These are phyloP conservation scores for Leccinum incarnatum DNA, from an alignment of 768 basidiomycete species.

Conservation along the genomic window DNA sequence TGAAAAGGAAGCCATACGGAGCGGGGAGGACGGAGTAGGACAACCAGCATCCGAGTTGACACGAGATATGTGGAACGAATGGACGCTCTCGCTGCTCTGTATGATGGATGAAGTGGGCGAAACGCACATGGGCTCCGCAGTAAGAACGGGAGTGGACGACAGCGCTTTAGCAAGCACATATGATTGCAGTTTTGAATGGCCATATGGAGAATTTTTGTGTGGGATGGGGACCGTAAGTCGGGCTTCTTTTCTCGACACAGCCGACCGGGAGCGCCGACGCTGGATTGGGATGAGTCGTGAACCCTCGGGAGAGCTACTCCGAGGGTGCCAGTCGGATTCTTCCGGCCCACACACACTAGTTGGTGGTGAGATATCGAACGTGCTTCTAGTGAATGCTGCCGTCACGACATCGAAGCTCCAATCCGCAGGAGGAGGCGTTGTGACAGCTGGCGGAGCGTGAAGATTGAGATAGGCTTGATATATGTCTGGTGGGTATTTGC, in stretches of 20 bases:
- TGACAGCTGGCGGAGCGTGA: constrained; percentile 8
- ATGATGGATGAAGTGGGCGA: constrained; percentile 27
- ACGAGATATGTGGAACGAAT: constrained; percentile 19
- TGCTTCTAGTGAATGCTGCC: constrained; percentile 24
- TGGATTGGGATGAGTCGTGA: constrained; percentile 24
- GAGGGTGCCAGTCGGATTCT: constrained; percentile 11
- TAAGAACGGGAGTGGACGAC: constrained; percentile 30
- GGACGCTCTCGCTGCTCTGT: constrained; percentile 29
- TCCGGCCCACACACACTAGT: constrained; percentile 10
- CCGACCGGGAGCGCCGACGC: constrained; percentile 34
- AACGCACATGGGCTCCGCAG: constrained; percentile 24
- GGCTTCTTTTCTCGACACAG: constrained; percentile 33
- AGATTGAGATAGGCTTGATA: constrained; percentile 26
- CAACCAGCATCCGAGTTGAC: constrained; percentile 18
- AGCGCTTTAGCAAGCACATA: constrained; percentile 21
- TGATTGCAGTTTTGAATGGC: constrained; percentile 29
- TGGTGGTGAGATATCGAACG: constrained; percentile 17
- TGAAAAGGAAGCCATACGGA: constrained; percentile 25
- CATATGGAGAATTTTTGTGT: constrained; percentile 32
- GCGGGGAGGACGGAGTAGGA: constrained; percentile 28
- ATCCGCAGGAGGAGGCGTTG: constrained; percentile 11
- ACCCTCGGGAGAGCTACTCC: constrained; percentile 8
- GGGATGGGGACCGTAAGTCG: constrained; percentile 22
- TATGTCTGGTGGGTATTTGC: constrained; percentile 33
- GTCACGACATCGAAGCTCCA: constrained; percentile 11